Evolutionary conservation across 2,329 filamentous ascomycete genomes (phyloP).

Genomic region (Fonsecaea pedrosoi): DNA sequence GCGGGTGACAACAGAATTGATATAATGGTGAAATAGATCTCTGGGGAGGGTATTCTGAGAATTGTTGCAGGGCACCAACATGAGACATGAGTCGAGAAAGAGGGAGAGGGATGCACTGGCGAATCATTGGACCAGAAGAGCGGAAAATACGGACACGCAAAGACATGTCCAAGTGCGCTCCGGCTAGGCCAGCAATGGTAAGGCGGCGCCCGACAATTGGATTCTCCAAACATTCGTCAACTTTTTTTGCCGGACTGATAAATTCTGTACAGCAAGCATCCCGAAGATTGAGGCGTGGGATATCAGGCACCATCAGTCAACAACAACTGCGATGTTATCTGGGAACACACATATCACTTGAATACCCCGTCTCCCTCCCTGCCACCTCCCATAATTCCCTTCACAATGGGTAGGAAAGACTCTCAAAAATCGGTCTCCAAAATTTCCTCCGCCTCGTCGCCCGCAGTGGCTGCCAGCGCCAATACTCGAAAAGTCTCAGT

Average conservation of each 20-base stretch:
- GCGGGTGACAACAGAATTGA: neutral
- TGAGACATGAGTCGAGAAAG: neutral
- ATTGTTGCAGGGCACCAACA: neutral
- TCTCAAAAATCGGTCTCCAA: slow-evolving; percentile 52
- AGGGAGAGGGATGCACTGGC: neutral
- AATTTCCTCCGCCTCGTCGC: slow-evolving; percentile 52
- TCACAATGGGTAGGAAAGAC: slow-evolving; percentile 56
- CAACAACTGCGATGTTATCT: slow-evolving; percentile 10
- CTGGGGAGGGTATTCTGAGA: neutral
- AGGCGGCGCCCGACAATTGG: slow-evolving; percentile 9
- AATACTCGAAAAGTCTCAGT: slow-evolving; percentile 54
- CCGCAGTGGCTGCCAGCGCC: slow-evolving; percentile 40
- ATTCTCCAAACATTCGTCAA: slow-evolving; percentile 36
- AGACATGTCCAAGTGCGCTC: neutral
- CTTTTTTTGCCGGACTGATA: slow-evolving; percentile 45
- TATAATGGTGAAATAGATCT: neutral
- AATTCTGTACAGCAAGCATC: neutral
- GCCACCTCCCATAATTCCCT: slow-evolving; percentile 7
- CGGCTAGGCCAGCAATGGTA: slow-evolving; percentile 11
- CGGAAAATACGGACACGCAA: neutral
- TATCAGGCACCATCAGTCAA: neutral
- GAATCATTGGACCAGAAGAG: neutral
- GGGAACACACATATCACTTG: neutral
- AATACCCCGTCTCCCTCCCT: slow-evolving; percentile 14
- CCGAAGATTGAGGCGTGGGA: neutral